These are phyloP conservation scores for Lachancea meyersii DNA, from an alignment of 805 yeast species.

Conservation along the genomic window DNA sequence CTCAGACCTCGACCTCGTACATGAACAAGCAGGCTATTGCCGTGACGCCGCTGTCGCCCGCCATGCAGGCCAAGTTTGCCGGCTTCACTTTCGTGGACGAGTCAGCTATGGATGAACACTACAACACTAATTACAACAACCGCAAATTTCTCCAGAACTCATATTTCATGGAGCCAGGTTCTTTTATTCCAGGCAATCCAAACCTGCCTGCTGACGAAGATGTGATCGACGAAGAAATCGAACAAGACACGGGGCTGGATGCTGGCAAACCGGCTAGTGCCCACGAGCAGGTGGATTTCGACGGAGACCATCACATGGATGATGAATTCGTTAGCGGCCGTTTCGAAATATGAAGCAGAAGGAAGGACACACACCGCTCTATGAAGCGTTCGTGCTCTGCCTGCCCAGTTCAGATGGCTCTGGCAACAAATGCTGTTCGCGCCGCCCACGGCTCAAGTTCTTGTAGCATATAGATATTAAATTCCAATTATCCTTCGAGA, in stretches of 20 bases:
- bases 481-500: no score
- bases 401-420: no score
- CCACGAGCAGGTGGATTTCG: constrained; percentile 31
- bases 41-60: constrained; percentile 74
- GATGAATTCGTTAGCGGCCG: constrained; percentile 87
- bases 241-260: constrained; percentile 40
- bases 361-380: not conserved
- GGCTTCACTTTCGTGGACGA: constrained; percentile 97
- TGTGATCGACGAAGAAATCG: constrained; percentile 66
- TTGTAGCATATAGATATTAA: no score
- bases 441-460: no score
- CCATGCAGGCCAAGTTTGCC: constrained; percentile 91
- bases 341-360: constrained; percentile 57
- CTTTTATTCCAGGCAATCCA: constrained; percentile 74
- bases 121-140: constrained; percentile 35
- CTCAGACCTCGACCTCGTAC: constrained; percentile 81
- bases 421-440: no score
- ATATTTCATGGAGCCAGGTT: constrained; percentile 50
- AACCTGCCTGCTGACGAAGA: constrained; percentile 78
- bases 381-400: no score
- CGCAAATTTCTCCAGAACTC: constrained; percentile 35
- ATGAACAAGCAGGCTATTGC: constrained; percentile 57
- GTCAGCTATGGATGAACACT: constrained; percentile 84
- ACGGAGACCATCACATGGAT: constrained; percentile 56
- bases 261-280: constrained; percentile 12